phyloP scores from a whole-genome alignment of 768 basidiomycete genomes.

The Pulveroboletus sp. region DNA sequence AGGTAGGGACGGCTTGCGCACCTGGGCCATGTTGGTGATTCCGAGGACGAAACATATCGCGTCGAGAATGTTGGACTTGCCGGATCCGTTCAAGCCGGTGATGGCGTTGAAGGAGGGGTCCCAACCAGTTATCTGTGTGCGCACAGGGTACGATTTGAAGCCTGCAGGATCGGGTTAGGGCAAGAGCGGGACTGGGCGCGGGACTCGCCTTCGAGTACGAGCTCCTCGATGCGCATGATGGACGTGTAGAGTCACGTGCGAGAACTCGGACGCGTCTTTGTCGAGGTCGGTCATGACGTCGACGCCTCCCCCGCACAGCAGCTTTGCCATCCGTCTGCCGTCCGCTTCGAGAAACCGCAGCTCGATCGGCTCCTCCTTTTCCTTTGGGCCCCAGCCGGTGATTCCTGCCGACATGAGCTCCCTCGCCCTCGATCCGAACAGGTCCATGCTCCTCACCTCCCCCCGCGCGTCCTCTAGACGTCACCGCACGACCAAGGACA shows the following conservation, averaged over 20 bases:
- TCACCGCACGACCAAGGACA: constrained; percentile 52
- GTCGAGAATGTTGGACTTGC: constrained; percentile 99
- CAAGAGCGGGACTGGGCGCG: background rate
- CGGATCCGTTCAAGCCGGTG: constrained; percentile 92
- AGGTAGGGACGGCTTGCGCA: constrained; percentile 29
- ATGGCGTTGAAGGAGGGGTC: constrained; percentile 98
- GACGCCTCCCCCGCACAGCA: constrained; percentile 48
- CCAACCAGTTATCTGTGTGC: constrained; percentile 96
- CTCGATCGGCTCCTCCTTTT: constrained; percentile 78
- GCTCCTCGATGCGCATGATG: constrained; percentile 89
- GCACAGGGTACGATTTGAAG: constrained; percentile 96
- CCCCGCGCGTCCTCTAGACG: constrained; percentile 67
- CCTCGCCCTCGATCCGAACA: constrained; percentile 70
- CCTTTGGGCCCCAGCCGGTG: constrained; percentile 75
- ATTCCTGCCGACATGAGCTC: constrained; percentile 64
- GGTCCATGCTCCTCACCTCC: constrained; percentile 71
- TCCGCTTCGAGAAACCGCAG: constrained; percentile 56
- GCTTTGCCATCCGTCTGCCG: constrained; percentile 43
- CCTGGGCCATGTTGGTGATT: constrained; percentile 94
- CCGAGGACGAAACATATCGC: constrained; percentile 99
- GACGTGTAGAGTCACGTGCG: background rate
- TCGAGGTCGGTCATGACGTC: constrained; percentile 36
- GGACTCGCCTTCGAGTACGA: constrained; percentile 79
- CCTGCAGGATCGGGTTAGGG: constrained; percentile 43
- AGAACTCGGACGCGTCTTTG: constrained; percentile 20